Conservation (phyloP, 345 rosid species). For the Citrus hindsii region DNA sequence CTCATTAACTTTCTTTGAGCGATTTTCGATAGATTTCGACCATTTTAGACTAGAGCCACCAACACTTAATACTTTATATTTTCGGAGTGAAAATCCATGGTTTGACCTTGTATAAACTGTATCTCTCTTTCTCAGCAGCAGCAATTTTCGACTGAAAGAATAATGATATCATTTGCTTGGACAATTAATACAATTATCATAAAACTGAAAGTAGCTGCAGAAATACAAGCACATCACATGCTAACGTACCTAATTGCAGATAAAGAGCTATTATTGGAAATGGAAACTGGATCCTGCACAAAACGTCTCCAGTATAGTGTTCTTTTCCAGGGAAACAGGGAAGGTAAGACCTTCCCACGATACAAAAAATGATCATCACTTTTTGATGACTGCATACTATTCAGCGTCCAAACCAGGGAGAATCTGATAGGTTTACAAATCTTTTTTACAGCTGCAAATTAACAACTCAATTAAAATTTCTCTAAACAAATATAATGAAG, state of each 20-base stretch:
- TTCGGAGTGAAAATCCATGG: slow-evolving; percentile 80
- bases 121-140: slow-evolving; percentile 67
- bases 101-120: slow-evolving; percentile 79
- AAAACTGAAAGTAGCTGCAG: slow-evolving; percentile 18
- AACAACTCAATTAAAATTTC: slow-evolving; percentile 13
- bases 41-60: slow-evolving; percentile 91
- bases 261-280: slow-evolving; percentile 38
- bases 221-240: slow-evolving; percentile 22
- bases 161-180: slow-evolving; percentile 18
- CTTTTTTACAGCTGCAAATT: slow-evolving; percentile 48
- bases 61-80: slow-evolving; percentile 85
- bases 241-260: slow-evolving; percentile 56
- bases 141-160: slow-evolving; percentile 58
- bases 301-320: slow-evolving; percentile 57
- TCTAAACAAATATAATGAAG: neutral
- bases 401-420: slow-evolving; percentile 77
- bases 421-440: slow-evolving; percentile 47
- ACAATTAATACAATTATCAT: slow-evolving; percentile 8
- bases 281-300: slow-evolving; percentile 37
- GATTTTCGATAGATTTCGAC: slow-evolving; percentile 89
- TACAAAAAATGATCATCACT: slow-evolving; percentile 30
- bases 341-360: slow-evolving; percentile 55
- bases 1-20: slow-evolving; percentile 85
- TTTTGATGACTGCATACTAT: slow-evolving; percentile 38
- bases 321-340: slow-evolving; percentile 90